Evolutionary conservation across 2,329 filamentous ascomycete genomes (phyloP).

Genomic region (Podosphaera fusca): DNA sequence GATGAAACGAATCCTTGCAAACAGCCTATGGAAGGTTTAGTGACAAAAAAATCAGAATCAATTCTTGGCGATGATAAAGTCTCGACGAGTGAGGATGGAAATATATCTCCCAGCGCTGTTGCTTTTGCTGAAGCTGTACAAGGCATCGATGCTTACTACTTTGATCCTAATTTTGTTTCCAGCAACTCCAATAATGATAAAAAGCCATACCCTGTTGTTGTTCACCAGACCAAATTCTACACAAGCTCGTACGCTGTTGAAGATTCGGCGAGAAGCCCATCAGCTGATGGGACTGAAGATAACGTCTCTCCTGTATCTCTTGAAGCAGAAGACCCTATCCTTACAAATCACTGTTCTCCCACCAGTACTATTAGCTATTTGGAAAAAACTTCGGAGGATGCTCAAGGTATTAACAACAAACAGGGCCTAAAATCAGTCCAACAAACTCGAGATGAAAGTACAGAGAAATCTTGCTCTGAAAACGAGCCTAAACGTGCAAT

Average conservation of each 20-base stretch:
- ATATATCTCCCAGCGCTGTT: background rate
- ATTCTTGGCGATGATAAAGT: background rate
- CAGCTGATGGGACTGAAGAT: background rate
- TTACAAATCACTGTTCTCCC: background rate
- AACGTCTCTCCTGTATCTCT: background rate
- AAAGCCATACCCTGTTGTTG: background rate
- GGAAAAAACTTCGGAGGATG: background rate
- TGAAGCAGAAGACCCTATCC: background rate
- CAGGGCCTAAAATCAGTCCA: background rate
- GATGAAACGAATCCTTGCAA: background rate
- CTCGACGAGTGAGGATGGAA: background rate
- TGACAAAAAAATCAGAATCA: background rate
- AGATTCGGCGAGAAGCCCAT: background rate
- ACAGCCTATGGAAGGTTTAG: background rate
- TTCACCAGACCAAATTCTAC: background rate
- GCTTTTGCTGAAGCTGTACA: background rate
- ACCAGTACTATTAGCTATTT: background rate
- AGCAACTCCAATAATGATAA: background rate
- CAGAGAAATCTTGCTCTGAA: background rate
- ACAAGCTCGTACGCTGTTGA: background rate
- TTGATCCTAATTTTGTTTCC: background rate
- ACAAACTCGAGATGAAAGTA: background rate
- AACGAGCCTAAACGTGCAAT: conserved; percentile 5
- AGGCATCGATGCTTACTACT: background rate
- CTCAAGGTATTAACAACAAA: background rate